Percentiles rank a stretch among this genome's conserved stretches.
Evolutionary conservation across 148 eudicot genomes (phyloP).

Genomic region (Nepenthes gracilis): DNA sequence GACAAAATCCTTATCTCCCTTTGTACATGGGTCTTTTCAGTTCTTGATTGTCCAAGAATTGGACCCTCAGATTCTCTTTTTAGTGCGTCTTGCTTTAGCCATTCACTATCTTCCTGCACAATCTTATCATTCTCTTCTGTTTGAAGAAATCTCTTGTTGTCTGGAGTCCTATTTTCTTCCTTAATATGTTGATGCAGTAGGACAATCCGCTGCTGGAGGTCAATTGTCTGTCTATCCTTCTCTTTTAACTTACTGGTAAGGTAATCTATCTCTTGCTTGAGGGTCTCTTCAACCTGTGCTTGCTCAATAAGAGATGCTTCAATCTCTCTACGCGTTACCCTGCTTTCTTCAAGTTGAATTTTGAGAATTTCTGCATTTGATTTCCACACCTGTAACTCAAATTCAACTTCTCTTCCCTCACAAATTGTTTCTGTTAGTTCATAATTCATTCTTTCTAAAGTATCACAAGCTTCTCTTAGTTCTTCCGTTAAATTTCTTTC

Average conservation of each 20-base stretch:
- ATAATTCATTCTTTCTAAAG: slow-evolving; percentile 34
- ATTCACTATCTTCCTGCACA: no score
- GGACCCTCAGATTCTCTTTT: no score
- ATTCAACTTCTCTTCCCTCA: slow-evolving; percentile 56
- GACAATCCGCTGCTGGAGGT: slow-evolving; percentile 34
- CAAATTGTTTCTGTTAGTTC: slow-evolving; percentile 46
- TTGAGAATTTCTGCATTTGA: slow-evolving; percentile 41
- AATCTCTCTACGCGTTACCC: slow-evolving; percentile 39
- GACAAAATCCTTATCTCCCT: no score
- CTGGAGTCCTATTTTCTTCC: slow-evolving; percentile 14
- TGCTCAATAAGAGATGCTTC: slow-evolving; percentile 74
- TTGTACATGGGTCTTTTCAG: no score
- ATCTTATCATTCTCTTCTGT: not conserved
- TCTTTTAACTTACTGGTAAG: slow-evolving; percentile 23
- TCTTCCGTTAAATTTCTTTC: slow-evolving; percentile 23
- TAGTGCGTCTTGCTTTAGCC: no score
- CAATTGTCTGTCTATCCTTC: slow-evolving; percentile 27
- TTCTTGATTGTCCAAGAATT: no score
- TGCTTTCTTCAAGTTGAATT: slow-evolving; percentile 36
- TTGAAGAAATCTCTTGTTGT: not conserved
- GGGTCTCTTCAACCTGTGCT: slow-evolving; percentile 46
- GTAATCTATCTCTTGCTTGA: slow-evolving; percentile 37
- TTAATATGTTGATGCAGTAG: slow-evolving; percentile 12
- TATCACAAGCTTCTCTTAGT: slow-evolving; percentile 24
- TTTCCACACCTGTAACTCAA: slow-evolving; percentile 60